phyloP scores from a whole-genome alignment of 345 rosid genomes.

The Lumnitzera littorea region DNA sequence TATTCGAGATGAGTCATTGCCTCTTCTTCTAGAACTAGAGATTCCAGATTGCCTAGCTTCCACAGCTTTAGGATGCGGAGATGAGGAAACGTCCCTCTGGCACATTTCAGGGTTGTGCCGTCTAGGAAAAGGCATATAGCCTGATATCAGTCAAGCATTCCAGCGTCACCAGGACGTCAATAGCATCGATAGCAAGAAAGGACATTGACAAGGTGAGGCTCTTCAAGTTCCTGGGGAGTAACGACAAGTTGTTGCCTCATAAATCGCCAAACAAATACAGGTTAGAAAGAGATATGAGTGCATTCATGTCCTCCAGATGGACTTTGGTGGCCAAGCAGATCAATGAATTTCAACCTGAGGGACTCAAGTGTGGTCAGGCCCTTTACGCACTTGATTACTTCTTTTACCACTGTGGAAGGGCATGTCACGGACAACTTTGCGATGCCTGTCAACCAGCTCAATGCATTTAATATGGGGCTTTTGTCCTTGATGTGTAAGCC shows the following conservation, averaged over 20 bases:
- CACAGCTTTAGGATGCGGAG: conserved; percentile 27
- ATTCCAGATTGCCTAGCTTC: conserved; percentile 18
- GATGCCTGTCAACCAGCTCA: conserved; percentile 5
- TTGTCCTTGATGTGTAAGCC: conserved; percentile 16
- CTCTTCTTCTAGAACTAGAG: conserved; percentile 6
- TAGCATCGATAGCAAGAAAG: conserved; percentile 13
- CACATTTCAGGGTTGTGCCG: conserved; percentile 13
- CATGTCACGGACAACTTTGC: conserved; percentile 25
- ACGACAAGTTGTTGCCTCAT: neutral
- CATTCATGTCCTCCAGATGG: neutral
- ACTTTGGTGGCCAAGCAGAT: conserved; percentile 14
- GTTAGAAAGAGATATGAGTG: conserved; percentile 1
- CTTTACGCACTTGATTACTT: conserved; percentile 9
- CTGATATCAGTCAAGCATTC: conserved; percentile 17
- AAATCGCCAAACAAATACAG: conserved; percentile 28
- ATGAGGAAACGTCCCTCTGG: conserved; percentile 13
- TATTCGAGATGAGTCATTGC: conserved; percentile 16
- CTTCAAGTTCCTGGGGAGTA: conserved; percentile 18
- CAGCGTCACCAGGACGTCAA: conserved; percentile 13
- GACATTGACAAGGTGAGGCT: conserved; percentile 30
- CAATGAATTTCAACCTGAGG: conserved; percentile 23
- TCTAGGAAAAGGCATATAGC: conserved; percentile 19
- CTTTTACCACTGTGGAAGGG: neutral
- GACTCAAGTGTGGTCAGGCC: conserved; percentile 2
- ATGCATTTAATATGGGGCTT: neutral